Evolutionary conservation across 495 filamentous ascomycete species (phyloP).

Genomic region (Neurospora sp.): DNA sequence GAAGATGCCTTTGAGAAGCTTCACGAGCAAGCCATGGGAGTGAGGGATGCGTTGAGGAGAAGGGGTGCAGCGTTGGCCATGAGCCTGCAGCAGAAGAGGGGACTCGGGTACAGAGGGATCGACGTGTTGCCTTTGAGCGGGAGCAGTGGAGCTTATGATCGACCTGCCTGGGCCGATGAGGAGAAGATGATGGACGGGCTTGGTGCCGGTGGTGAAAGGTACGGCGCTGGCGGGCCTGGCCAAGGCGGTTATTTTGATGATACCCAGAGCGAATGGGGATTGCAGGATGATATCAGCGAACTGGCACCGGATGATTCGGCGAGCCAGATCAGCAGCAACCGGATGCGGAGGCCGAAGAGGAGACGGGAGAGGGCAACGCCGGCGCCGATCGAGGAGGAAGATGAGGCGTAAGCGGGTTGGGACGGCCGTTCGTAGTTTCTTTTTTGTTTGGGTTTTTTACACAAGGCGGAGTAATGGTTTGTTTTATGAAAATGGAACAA

Average conservation of each 20-base stretch:
- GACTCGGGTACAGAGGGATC: slow-evolving; percentile 22
- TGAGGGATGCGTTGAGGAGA: slow-evolving; percentile 69
- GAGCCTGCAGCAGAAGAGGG: slow-evolving; percentile 62
- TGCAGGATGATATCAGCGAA: slow-evolving; percentile 58
- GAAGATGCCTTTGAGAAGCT: slow-evolving; percentile 93
- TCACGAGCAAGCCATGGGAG: slow-evolving; percentile 71
- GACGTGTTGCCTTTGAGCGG: slow-evolving; percentile 34
- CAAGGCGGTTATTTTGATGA: slow-evolving; percentile 24
- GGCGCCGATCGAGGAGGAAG: slow-evolving; percentile 75
- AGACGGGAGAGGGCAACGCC: slow-evolving; percentile 70
- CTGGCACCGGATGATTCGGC: slow-evolving; percentile 67
- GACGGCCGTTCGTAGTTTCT: neutral
- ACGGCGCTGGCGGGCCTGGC: slow-evolving; percentile 44
- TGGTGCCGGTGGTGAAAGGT: slow-evolving; percentile 9
- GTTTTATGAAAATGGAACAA: neutral
- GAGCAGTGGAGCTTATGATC: slow-evolving; percentile 29
- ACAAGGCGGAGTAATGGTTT: neutral
- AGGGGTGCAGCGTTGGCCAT: slow-evolving; percentile 70
- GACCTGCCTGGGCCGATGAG: slow-evolving; percentile 36
- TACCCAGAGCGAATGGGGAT: slow-evolving; percentile 52
- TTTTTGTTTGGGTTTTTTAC: neutral
- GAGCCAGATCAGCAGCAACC: slow-evolving; percentile 75
- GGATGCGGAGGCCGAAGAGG: slow-evolving; percentile 58
- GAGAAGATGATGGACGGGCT: slow-evolving; percentile 40
- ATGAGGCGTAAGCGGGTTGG: slow-evolving; percentile 10